These are phyloP conservation scores for Huntiella decipiens DNA, from an alignment of 2,329 filamentous ascomycete genomes.

Conservation along the genomic window DNA sequence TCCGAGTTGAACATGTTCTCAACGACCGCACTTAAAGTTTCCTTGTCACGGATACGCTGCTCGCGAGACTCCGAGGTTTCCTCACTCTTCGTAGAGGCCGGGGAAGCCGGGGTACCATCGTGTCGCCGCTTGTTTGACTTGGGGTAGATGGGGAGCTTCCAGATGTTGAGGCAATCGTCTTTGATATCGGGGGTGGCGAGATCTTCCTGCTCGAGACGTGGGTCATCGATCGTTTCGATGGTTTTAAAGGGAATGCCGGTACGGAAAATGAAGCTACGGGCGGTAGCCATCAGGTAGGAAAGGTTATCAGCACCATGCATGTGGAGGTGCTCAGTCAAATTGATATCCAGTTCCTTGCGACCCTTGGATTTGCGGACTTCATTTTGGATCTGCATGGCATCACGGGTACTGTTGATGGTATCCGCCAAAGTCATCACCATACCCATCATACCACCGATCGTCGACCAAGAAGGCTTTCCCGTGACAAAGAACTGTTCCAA, in stretches of 20 bases:
- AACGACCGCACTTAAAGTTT: conserved; percentile 14
- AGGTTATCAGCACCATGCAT: conserved; percentile 70
- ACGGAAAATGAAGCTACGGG: conserved; percentile 68
- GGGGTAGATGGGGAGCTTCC: conserved; percentile 50
- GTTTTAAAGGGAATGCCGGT: conserved; percentile 58
- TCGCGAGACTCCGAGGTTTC: conserved; percentile 5
- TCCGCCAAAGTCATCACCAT: conserved; percentile 73
- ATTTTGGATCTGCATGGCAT: conserved; percentile 23
- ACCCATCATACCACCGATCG: conserved; percentile 65
- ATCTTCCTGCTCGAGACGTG: conserved; percentile 16
- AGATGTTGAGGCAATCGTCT: conserved; percentile 64
- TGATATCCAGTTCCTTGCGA: conserved; percentile 15
- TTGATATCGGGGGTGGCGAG: conserved; percentile 43
- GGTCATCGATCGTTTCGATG: conserved; percentile 42
- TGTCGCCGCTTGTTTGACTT: conserved; percentile 13
- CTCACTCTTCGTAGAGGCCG: background rate
- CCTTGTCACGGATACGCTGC: conserved; percentile 11
- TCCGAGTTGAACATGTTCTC: conserved; percentile 18
- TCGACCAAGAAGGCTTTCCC: conserved; percentile 56
- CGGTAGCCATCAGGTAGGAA: conserved; percentile 61
- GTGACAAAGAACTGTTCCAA: conserved; percentile 67
- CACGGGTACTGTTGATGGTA: conserved; percentile 29
- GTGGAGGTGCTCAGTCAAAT: conserved; percentile 25
- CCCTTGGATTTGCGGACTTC: conserved; percentile 23
- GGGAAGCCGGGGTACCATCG: conserved; percentile 6